These are phyloP conservation scores for Mycena rosella DNA, from an alignment of 768 basidiomycete genomes.

Conservation along the genomic window DNA sequence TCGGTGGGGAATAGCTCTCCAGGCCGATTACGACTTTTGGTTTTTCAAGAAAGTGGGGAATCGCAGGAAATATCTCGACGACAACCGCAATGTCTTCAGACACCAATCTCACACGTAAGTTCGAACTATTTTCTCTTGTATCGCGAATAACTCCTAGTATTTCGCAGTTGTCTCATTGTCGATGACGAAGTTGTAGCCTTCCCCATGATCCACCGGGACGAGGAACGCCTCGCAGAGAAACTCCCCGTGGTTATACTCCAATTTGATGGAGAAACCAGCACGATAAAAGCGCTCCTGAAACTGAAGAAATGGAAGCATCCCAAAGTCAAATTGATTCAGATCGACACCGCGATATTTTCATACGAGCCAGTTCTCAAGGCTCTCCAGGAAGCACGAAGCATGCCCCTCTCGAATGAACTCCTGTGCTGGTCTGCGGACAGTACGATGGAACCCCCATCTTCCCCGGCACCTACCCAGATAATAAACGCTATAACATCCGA, in stretches of 20 bases:
- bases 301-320: conserved; percentile 49
- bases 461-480: conserved; percentile 27
- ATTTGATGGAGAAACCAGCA: conserved; percentile 58
- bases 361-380: conserved; percentile 73
- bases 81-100: conserved; percentile 58
- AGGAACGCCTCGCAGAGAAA: conserved; percentile 60
- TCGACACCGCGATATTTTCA: conserved; percentile 72
- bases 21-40: conserved; percentile 52
- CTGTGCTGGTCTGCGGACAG: conserved; percentile 58
- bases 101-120: conserved; percentile 63
- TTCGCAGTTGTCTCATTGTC: conserved; percentile 56
- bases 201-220: conserved; percentile 66
- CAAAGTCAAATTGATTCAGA: conserved; percentile 62
- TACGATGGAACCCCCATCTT: conserved; percentile 25
- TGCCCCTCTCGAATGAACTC: conserved; percentile 66
- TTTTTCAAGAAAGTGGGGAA: conserved; percentile 50
- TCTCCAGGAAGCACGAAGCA: conserved; percentile 58
- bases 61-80: conserved; percentile 53
- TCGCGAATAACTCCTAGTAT: background rate
- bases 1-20: conserved; percentile 58
- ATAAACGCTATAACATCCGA: conserved; percentile 45
- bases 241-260: conserved; percentile 68
- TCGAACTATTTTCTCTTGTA: background rate
- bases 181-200: conserved; percentile 65
- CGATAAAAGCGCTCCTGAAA: conserved; percentile 52